Conservation (phyloP, 768 basidiomycete species). For the Leccinum imitatum region DNA sequence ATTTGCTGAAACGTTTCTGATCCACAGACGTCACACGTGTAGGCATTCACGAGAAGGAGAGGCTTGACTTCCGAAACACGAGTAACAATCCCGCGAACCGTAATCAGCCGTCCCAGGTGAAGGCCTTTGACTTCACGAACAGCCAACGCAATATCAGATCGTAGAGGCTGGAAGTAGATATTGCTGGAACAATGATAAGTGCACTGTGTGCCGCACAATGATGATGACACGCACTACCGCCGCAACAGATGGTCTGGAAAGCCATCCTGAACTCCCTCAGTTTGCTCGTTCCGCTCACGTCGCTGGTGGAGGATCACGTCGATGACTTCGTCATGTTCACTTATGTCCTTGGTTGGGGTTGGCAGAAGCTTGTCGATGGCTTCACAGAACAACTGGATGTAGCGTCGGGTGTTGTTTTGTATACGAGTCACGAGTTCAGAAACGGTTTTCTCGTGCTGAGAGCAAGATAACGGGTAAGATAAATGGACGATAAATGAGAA, state of each 20-base stretch:
- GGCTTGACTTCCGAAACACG: constrained; percentile 99
- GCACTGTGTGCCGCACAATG: not conserved
- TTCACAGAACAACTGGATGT: constrained; percentile 84
- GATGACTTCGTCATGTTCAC: constrained; percentile 89
- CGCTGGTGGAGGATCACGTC: constrained; percentile 96
- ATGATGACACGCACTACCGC: constrained; percentile 75
- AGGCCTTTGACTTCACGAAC: constrained; percentile 87
- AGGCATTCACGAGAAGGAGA: constrained; percentile 93
- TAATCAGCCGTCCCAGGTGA: constrained; percentile 91
- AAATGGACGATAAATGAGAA: constrained; percentile 4
- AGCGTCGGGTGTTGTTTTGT: constrained; percentile 83
- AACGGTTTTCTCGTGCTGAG: constrained; percentile 65
- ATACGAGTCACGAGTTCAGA: constrained; percentile 80
- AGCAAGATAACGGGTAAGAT: constrained; percentile 8
- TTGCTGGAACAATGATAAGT: constrained; percentile 55
- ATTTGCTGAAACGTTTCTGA: constrained; percentile 99
- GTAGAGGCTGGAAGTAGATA: constrained; percentile 88
- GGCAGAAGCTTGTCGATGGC: constrained; percentile 92
- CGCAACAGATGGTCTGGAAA: constrained; percentile 92
- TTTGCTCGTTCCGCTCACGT: constrained; percentile 80
- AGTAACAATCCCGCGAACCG: constrained; percentile 95
- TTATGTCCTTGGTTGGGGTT: constrained; percentile 83
- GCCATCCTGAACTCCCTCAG: constrained; percentile 67
- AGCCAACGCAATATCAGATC: constrained; percentile 73
- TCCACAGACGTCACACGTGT: constrained; percentile 97